A percentile compares a stretch with the other conserved stretches of the same genome.
Evolutionary conservation across 495 filamentous ascomycete genomes (phyloP).

Genomic region (Ramalina peruviana): DNA sequence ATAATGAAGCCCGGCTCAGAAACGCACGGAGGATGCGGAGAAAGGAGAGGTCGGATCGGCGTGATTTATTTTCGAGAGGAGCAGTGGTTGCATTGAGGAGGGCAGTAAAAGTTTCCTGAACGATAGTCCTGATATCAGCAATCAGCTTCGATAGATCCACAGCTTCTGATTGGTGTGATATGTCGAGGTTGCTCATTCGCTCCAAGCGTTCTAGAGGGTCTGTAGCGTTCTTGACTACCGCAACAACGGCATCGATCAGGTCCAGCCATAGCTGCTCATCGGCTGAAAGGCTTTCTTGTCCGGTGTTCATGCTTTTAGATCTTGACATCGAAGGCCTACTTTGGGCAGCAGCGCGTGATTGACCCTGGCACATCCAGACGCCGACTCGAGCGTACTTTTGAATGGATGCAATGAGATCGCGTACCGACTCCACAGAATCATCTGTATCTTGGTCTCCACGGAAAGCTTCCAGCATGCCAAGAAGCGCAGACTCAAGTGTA

Average conservation of each 20-base stretch:
- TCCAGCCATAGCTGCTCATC: conserved; percentile 86
- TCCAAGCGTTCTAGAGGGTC: conserved; percentile 20
- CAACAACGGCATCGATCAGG: conserved; percentile 71
- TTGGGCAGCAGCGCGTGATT: conserved; percentile 51
- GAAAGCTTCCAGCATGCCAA: conserved; percentile 50
- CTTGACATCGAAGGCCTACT: conserved; percentile 14
- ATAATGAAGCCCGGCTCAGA: conserved; percentile 63
- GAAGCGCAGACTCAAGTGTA: conserved; percentile 64
- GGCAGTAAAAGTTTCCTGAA: conserved; percentile 83
- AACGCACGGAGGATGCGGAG: conserved; percentile 82
- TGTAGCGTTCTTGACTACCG: conserved; percentile 54
- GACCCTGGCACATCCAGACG: conserved; percentile 88
- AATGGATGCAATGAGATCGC: conserved; percentile 55
- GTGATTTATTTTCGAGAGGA: conserved; percentile 21
- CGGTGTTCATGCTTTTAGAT: conserved; percentile 30
- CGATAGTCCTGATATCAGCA: conserved; percentile 53
- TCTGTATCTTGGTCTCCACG: conserved; percentile 39
- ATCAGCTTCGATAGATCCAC: conserved; percentile 33
- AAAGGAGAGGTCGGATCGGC: conserved; percentile 56
- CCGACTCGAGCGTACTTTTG: conserved; percentile 84
- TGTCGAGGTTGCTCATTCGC: background rate
- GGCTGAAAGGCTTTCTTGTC: conserved; percentile 50
- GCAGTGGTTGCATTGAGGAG: conserved; percentile 54
- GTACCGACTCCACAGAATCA: conserved; percentile 37
- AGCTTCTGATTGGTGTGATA: background rate